Conservation (phyloP, 2,329 filamentous ascomycete species). For the Bipolaris victoriae region DNA sequence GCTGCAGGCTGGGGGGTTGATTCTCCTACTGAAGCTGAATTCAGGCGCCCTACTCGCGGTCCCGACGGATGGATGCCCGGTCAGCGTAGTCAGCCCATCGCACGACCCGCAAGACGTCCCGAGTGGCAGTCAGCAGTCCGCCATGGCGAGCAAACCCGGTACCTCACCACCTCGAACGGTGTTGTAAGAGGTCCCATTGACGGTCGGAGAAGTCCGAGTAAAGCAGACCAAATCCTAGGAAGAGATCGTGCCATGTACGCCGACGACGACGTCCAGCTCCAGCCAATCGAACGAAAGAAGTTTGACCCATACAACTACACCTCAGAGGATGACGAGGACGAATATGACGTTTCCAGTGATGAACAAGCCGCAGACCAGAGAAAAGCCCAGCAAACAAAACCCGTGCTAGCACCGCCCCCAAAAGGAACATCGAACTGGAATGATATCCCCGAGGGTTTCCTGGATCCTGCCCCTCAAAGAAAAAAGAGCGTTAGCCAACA, state of each 20-base stretch:
- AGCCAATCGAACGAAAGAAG: slow-evolving; percentile 48
- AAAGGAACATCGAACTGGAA: slow-evolving; percentile 54
- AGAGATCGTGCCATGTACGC: slow-evolving; percentile 45
- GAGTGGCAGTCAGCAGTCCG: slow-evolving; percentile 39
- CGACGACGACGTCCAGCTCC: slow-evolving; percentile 50
- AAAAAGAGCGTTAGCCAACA: slow-evolving; percentile 37
- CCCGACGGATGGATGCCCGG: slow-evolving; percentile 42
- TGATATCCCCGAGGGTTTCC: slow-evolving; percentile 56
- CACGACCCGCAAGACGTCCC: slow-evolving; percentile 37
- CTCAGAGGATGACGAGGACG: slow-evolving; percentile 50
- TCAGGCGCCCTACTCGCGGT: slow-evolving; percentile 36
- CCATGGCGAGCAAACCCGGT: slow-evolving; percentile 38
- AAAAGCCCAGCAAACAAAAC: slow-evolving; percentile 23
- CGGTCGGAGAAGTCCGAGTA: slow-evolving; percentile 48
- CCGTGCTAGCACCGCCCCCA: slow-evolving; percentile 9
- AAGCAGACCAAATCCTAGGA: slow-evolving; percentile 53
- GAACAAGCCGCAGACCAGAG: slow-evolving; percentile 36
- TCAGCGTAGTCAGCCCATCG: slow-evolving; percentile 33
- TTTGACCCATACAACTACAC: slow-evolving; percentile 47
- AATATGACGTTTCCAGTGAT: slow-evolving; percentile 42
- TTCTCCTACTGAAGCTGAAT: slow-evolving; percentile 47
- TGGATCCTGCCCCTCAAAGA: slow-evolving; percentile 37
- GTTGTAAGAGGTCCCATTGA: slow-evolving; percentile 40
- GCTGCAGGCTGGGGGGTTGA: slow-evolving; percentile 70
- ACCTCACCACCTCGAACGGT: slow-evolving; percentile 45